Evolutionary conservation across 129 eudicot genomes (phyloP).

Genomic region (Lactuca sativa): DNA sequence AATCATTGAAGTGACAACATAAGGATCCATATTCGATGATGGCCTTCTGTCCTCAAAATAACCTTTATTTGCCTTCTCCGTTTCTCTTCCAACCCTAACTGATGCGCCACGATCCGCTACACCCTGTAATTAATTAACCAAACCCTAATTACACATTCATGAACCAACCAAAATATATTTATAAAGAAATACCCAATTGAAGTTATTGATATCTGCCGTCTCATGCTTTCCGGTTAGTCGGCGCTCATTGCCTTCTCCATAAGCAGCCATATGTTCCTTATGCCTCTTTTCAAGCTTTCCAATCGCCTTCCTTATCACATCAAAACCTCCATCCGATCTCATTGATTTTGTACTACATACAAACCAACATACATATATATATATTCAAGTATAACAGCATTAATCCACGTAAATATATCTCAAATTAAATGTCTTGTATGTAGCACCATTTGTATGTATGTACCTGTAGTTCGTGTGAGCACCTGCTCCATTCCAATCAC

Average conservation of each 20-base stretch:
- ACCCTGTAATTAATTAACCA: conserved; percentile 38
- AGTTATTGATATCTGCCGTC: conserved; percentile 68
- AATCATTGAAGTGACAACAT: conserved; percentile 82
- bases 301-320: conserved; percentile 69
- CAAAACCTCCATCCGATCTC: conserved; percentile 76
- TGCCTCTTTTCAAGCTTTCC: conserved; percentile 69
- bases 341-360: conserved; percentile 59
- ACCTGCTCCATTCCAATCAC: conserved; percentile 98
- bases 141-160: background rate
- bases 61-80: conserved; percentile 78
- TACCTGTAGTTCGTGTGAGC: conserved; percentile 89
- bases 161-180: background rate
- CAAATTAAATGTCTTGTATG: background rate
- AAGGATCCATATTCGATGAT: conserved; percentile 89
- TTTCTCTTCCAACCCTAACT: conserved; percentile 74
- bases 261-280: conserved; percentile 77
- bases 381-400: background rate
- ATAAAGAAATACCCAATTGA: conserved; percentile 59
- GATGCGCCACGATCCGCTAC: conserved; percentile 90
- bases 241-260: conserved; percentile 89
- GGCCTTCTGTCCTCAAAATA: conserved; percentile 88
- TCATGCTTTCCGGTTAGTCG: conserved; percentile 82
- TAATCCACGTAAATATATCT: background rate
- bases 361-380: background rate
- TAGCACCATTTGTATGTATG: background rate